These are phyloP conservation scores for Colletotrichum siamense DNA, from an alignment of 2,329 filamentous ascomycete genomes.

Conservation along the genomic window DNA sequence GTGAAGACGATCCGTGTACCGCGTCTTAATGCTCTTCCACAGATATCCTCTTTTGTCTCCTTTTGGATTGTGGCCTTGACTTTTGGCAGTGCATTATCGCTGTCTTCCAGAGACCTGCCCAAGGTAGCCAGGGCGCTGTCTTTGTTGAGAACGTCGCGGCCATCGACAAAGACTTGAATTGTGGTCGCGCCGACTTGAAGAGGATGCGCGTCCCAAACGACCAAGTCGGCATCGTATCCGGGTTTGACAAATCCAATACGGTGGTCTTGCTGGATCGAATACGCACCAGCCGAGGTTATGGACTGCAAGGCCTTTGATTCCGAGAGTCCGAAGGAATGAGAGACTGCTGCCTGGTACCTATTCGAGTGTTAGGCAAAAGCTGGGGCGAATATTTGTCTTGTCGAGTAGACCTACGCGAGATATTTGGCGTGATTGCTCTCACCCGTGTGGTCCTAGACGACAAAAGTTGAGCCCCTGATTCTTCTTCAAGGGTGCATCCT, in stretches of 20 bases:
- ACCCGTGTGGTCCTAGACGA: slow-evolving; percentile 34
- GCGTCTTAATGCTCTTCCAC: neutral
- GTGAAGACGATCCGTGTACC: neutral
- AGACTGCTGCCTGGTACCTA: slow-evolving; percentile 40
- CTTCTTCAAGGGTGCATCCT: rapidly evolving
- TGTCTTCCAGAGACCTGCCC: rapidly evolving
- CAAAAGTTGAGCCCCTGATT: too few species aligned
- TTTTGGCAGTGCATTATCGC: neutral
- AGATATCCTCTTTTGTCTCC: neutral
- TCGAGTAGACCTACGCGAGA: slow-evolving; percentile 30
- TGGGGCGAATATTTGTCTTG: neutral
- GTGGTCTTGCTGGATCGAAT: slow-evolving; percentile 43
- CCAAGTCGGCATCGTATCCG: slow-evolving; percentile 55
- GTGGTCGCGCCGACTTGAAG: slow-evolving; percentile 48
- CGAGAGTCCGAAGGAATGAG: slow-evolving; percentile 42
- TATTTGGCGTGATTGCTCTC: slow-evolving; percentile 45
- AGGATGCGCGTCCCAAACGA: slow-evolving; percentile 53
- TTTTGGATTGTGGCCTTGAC: neutral
- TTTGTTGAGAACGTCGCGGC: slow-evolving; percentile 24
- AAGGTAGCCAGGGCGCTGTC: neutral
- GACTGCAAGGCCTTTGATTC: slow-evolving; percentile 44
- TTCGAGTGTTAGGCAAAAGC: neutral
- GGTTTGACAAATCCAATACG: slow-evolving; percentile 47
- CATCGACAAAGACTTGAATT: slow-evolving; percentile 53
- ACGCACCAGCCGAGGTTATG: slow-evolving; percentile 50